Percentiles rank a stretch among this genome's conserved stretches.
These are phyloP conservation scores for Fabrea salina DNA, from an alignment of 169 alveolate species.

Conservation along the genomic window DNA sequence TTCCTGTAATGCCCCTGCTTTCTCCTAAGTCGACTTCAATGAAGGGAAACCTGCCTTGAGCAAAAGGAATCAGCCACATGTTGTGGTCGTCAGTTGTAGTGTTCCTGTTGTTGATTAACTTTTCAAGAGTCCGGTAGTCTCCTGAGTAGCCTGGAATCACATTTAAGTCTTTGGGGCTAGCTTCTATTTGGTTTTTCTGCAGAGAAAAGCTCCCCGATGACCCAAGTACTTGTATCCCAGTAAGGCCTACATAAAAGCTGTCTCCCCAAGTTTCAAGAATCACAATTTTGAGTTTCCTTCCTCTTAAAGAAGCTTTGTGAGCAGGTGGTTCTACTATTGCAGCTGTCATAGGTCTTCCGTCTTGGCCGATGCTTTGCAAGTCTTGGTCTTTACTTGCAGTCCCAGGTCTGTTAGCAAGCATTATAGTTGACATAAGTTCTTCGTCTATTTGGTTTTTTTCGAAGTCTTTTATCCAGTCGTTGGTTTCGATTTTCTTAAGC, in stretches of 20 bases:
- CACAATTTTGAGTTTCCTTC: conserved; percentile 42
- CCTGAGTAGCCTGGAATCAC: conserved; percentile 56
- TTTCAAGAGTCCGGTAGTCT: conserved; percentile 63
- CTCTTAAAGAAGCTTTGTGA: conserved; percentile 20
- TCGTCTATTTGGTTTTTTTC: conserved; percentile 13
- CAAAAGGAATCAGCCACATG: conserved; percentile 72
- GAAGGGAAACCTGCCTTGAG: conserved; percentile 43
- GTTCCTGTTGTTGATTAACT: conserved; percentile 52
- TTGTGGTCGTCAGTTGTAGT: conserved; percentile 54
- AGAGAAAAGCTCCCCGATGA: conserved; percentile 7
- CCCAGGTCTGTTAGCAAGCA: conserved; percentile 44
- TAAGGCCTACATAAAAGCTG: conserved; percentile 64
- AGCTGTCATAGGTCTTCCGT: conserved; percentile 53
- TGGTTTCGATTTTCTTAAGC: conserved; percentile 42
- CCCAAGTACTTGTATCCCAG: conserved; percentile 61
- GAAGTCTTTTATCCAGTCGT: conserved; percentile 61
- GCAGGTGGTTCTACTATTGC: neutral
- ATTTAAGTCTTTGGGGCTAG: conserved; percentile 68
- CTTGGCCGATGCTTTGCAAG: conserved; percentile 35
- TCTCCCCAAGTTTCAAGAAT: conserved; percentile 69
- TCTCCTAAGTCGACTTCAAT: conserved; percentile 45
- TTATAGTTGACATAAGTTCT: conserved; percentile 26
- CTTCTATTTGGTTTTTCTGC: conserved; percentile 39
- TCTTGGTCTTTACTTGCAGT: conserved; percentile 50
- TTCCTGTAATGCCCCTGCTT: conserved; percentile 37